A percentile compares a stretch with the other conserved stretches of the same genome.
phyloP scores from a whole-genome alignment of 306 rosid genomes.

The Rosa lucieae region DNA sequence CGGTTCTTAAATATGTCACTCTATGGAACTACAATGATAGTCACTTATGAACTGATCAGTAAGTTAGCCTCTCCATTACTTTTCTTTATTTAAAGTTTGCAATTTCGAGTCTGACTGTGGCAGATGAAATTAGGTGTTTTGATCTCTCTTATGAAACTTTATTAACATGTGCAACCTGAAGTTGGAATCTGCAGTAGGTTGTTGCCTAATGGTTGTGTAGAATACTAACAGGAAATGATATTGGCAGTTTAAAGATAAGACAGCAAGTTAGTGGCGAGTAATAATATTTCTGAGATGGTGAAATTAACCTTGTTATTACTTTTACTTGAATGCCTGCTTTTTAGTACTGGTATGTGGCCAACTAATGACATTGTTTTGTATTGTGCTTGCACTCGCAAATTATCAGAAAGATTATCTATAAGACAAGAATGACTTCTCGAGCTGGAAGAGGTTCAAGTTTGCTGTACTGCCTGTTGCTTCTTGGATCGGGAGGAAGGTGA shows the following conservation, averaged over 20 bases:
- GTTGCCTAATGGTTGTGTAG: not conserved
- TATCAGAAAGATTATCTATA: slow-evolving; percentile 74
- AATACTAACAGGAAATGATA: not conserved
- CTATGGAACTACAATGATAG: slow-evolving; percentile 85
- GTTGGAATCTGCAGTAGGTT: not conserved
- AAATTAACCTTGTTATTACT: not conserved
- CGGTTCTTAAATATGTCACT: slow-evolving; percentile 86
- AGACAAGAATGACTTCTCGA: slow-evolving; percentile 32
- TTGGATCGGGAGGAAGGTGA: not conserved
- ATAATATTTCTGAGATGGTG: not conserved
- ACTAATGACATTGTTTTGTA: slow-evolving; percentile 16
- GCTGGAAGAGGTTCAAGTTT: slow-evolving; percentile 25
- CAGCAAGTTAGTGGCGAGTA: not conserved
- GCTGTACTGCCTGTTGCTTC: not conserved
- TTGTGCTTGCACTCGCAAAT: slow-evolving; percentile 4
- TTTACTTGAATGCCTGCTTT: not conserved
- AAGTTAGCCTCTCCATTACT: slow-evolving; percentile 27
- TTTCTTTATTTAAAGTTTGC: slow-evolving; percentile 11
- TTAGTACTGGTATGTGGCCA: not conserved
- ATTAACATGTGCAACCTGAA: not conserved
- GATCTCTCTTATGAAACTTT: not conserved
- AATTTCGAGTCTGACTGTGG: not conserved
- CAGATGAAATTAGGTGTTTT: slow-evolving; percentile 11
- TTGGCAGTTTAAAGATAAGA: not conserved
- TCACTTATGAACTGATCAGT: slow-evolving; percentile 89